Conservation (phyloP, 345 rosid species). For the Brassica rapa region DNA sequence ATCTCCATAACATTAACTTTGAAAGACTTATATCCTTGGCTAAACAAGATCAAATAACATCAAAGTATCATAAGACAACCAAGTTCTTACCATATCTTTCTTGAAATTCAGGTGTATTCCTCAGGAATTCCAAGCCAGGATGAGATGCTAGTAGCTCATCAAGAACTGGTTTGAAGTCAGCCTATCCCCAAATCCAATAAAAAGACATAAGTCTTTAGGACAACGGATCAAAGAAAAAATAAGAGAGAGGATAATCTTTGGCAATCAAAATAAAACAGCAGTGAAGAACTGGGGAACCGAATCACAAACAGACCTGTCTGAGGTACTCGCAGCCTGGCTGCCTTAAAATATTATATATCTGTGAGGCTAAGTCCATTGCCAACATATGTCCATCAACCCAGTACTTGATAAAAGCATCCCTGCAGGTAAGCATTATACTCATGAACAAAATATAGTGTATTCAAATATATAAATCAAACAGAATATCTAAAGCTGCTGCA, state of each 20-base stretch:
- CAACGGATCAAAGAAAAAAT: constrained; percentile 6
- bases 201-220: constrained; percentile 17
- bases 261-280: background rate
- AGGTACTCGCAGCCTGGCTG: constrained; percentile 69
- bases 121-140: constrained; percentile 84
- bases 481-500: background rate
- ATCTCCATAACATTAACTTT: background rate
- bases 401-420: constrained; percentile 72
- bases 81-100: constrained; percentile 77
- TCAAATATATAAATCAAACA: background rate
- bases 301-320: constrained; percentile 59
- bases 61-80: constrained; percentile 1
- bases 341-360: constrained; percentile 67
- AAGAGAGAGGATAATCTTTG: background rate
- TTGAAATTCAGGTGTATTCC: constrained; percentile 79
- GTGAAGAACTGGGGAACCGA: background rate
- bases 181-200: constrained; percentile 52
- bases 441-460: constrained; percentile 16
- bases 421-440: constrained; percentile 30
- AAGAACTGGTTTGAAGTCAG: constrained; percentile 82
- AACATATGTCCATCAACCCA: constrained; percentile 79
- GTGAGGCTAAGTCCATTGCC: constrained; percentile 65
- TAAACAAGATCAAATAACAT: background rate
- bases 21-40: background rate
- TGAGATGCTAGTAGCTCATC: constrained; percentile 77